Evolutionary conservation across 2,329 filamentous ascomycete species (phyloP).

Genomic region (Claviceps maximensis): DNA sequence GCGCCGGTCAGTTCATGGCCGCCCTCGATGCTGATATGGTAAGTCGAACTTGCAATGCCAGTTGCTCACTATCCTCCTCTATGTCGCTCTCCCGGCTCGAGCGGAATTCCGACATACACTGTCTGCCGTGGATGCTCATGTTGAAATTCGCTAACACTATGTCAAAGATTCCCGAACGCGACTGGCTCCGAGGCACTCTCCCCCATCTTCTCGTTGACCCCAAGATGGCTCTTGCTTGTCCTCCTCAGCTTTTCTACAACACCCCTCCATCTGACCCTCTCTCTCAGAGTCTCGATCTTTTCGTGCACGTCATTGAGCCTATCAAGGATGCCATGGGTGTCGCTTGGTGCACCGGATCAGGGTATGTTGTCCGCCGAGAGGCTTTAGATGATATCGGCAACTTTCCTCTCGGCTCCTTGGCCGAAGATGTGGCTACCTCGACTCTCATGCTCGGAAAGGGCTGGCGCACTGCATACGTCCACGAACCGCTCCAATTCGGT

Average conservation of each 20-base stretch:
- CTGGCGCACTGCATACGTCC: slow-evolving; percentile 48
- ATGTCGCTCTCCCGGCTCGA: background rate
- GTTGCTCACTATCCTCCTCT: background rate
- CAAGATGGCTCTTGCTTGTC: slow-evolving; percentile 45
- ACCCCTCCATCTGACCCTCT: slow-evolving; percentile 45
- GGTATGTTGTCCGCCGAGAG: slow-evolving; percentile 44
- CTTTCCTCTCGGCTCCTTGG: slow-evolving; percentile 45
- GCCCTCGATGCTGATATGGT: slow-evolving; percentile 54
- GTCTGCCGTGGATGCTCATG: too few relatives aligned
- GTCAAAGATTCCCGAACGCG: slow-evolving; percentile 40
- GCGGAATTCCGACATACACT: background rate
- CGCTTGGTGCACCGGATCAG: slow-evolving; percentile 53
- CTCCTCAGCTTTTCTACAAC: slow-evolving; percentile 51
- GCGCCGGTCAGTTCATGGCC: slow-evolving; percentile 45
- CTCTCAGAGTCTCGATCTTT: slow-evolving; percentile 43
- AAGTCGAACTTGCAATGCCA: slow-evolving; percentile 10
- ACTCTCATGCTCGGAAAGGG: slow-evolving; percentile 44
- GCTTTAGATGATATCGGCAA: slow-evolving; percentile 49
- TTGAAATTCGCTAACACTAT: too few relatives aligned
- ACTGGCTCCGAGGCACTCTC: slow-evolving; percentile 46
- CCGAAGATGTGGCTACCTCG: slow-evolving; percentile 48
- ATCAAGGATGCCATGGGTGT: slow-evolving; percentile 38
- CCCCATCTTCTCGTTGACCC: slow-evolving; percentile 45
- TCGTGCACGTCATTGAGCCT: slow-evolving; percentile 39
- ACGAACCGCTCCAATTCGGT: slow-evolving; percentile 47